These are phyloP conservation scores for Kockovaella imperatae DNA, from an alignment of 768 basidiomycete genomes.

Conservation along the genomic window DNA sequence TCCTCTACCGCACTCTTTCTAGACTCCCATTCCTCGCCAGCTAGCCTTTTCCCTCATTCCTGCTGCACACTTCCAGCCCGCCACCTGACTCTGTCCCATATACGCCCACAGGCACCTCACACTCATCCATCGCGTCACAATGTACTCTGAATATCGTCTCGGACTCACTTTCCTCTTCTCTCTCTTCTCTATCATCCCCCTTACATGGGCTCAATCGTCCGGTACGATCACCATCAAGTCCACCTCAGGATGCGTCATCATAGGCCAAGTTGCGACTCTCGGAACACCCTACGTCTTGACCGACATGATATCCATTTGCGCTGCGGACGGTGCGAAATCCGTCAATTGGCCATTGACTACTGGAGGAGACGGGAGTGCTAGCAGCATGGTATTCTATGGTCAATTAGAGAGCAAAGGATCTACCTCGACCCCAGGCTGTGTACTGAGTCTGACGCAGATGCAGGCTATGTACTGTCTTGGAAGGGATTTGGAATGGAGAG, in stretches of 20 bases:
- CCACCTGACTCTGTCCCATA: no score
- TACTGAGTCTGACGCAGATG: slow-evolving; percentile 23
- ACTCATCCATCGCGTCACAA: no score
- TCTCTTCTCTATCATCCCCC: background rate
- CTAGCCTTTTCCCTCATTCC: no score
- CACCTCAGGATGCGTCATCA: slow-evolving; percentile 20
- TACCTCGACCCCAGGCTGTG: slow-evolving; percentile 27
- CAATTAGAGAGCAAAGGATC: slow-evolving; percentile 6
- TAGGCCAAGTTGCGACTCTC: slow-evolving; percentile 22
- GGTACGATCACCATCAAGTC: slow-evolving; percentile 11
- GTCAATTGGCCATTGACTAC: slow-evolving; percentile 24
- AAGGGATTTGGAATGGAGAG: slow-evolving; percentile 23
- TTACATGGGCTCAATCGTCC: slow-evolving; percentile 8
- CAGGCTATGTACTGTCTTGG: slow-evolving; percentile 30
- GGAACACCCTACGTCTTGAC: slow-evolving; percentile 12
- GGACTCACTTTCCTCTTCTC: slow-evolving; percentile 5
- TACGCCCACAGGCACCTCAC: no score
- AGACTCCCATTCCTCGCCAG: no score
- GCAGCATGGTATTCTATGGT: slow-evolving; percentile 24
- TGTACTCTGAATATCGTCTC: no score
- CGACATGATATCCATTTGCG: slow-evolving; percentile 20
- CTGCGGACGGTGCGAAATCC: background rate
- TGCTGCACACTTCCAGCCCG: no score
- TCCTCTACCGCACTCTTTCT: no score
- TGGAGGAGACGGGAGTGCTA: slow-evolving; percentile 17